Percentiles rank a stretch among this genome's conserved stretches.
Conservation (phyloP, 345 rosid species). For the Eucalyptus cloeziana region DNA sequence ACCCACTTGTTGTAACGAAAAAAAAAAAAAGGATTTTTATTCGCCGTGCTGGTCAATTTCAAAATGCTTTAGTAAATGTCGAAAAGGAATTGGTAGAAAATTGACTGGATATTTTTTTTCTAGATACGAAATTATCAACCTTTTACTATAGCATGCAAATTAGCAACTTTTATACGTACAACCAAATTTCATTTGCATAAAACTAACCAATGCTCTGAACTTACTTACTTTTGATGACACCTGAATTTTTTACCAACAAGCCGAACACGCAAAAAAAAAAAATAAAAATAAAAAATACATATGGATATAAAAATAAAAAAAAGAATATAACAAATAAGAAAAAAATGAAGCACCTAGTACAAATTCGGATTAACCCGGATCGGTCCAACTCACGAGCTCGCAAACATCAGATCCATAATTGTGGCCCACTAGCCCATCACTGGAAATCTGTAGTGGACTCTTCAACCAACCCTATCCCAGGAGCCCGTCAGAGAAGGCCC, state of each 20-base stretch:
- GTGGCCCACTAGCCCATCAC: background rate
- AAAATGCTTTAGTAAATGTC: background rate
- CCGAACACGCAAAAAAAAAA: no score
- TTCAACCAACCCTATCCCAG: background rate
- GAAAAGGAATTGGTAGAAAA: background rate
- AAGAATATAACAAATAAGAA: background rate
- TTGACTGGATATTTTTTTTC: fast-evolving
- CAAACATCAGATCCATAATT: background rate
- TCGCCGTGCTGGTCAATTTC: background rate
- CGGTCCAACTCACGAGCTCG: background rate
- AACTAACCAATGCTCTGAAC: background rate
- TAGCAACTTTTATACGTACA: background rate
- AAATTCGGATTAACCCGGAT: background rate
- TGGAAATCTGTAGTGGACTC: background rate
- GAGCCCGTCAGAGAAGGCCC: background rate
- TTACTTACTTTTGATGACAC: background rate
- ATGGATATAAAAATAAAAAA: background rate
- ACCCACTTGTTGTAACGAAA: background rate
- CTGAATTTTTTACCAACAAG: background rate
- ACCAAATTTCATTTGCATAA: background rate
- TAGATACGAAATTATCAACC: background rate
- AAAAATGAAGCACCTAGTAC: background rate
- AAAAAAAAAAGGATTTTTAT: background rate
- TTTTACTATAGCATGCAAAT: background rate
- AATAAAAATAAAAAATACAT: background rate